Evolutionary conservation across 352 stramenopile species (phyloP), one percentile per base, ranked within the genome.

Genomic region (Plasmopara muralis): DNA sequence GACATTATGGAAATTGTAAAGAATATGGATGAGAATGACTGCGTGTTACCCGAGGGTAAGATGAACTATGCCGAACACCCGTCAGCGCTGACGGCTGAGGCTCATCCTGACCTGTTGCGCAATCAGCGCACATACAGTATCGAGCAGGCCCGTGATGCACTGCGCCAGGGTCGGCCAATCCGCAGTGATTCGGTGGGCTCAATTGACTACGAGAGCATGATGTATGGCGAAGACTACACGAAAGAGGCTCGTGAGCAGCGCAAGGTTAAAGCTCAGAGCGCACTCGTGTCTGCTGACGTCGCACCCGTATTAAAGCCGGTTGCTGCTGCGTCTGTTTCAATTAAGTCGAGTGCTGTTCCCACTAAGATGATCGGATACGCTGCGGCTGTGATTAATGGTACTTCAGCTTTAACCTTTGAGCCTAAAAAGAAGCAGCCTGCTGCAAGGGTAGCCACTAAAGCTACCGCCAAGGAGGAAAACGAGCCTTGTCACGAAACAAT

Each of bases 71-170:
- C 82, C 13, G 72, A 69, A 18, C 85, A 96, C 68, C 64, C 79
- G 10, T 64, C 81, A 9, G 87, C 82, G 25, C 60, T 96, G 31
- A 92, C 82, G 42, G 46, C 70, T 9, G 66, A 85, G 48, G 82
- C 86, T 16, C 85, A 96, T 68, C 76, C 85, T 5, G 87, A 94
- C 45, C 53, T 96, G 63, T 64, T 96, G 55, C 75, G 83, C 54
- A 93, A 94, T 66, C 87, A 96, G 74, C 83, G 87, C 43, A 95
- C 87, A 40, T 95, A 95, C 68, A 91, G 76, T 81, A 96, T 96
- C 64, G 87, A 96, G 60, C 85, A 96, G 64, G 87, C 85, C 44
- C 78, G 86, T 52, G 86, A 96, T 38, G 84, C 89, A 15, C 77
- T 96, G 70, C 81, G 85, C 50, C 83, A 95, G 63, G 86, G 87